These are phyloP conservation scores for Colletotrichum tamarilloi DNA, from an alignment of 2,329 filamentous ascomycete genomes.

Conservation along the genomic window DNA sequence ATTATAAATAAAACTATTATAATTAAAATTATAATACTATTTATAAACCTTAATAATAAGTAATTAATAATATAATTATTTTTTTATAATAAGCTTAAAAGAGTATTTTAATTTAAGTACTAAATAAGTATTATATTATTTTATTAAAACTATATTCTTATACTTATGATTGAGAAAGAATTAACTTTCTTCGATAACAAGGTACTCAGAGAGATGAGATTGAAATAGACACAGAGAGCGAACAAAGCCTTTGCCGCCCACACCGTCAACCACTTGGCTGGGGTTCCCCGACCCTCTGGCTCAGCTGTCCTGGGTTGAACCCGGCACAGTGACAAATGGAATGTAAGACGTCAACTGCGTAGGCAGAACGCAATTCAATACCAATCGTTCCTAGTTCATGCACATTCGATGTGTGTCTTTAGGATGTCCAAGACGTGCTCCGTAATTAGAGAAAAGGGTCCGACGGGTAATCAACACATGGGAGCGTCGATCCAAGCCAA, in stretches of 20 bases:
- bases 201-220: neutral
- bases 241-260: neutral
- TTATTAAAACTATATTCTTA: no score
- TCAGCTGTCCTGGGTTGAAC: neutral
- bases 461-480: conserved; percentile 22
- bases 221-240: neutral
- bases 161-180: no score
- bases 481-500: conserved; percentile 31
- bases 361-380: neutral
- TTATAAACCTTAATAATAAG: no score
- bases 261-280: conserved; percentile 6
- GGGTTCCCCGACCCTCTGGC: neutral
- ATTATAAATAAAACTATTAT: no score
- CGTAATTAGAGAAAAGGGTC: conserved; percentile 26
- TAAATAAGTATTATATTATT: no score
- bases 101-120: no score
- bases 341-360: neutral
- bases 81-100: no score
- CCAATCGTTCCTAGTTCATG: neutral
- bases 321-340: conserved; percentile 1
- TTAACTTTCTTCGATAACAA: no score
- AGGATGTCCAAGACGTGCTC: conserved; percentile 24
- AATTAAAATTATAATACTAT: no score
- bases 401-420: neutral
- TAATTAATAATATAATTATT: no score